Evolutionary conservation across 768 basidiomycete genomes (phyloP).

Genomic region (Naganishia antarctica): DNA sequence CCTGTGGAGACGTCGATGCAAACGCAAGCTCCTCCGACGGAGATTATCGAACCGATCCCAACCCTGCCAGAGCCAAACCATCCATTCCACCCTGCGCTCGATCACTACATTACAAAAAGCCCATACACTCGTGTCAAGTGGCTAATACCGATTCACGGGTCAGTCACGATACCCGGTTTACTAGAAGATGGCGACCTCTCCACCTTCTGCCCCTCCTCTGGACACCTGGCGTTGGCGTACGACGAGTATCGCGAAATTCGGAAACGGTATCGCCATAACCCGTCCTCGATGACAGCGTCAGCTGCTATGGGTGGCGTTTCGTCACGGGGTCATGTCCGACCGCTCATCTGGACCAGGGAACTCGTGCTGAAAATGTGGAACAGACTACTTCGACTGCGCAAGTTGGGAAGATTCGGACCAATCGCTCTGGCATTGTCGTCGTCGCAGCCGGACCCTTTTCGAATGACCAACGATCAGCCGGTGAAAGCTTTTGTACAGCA

Average conservation of each 20-base stretch:
- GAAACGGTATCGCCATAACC: not conserved
- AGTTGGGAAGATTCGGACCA: conserved; percentile 26
- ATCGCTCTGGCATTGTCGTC: conserved; percentile 33
- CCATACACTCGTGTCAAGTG: conserved; percentile 35
- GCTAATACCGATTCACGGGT: conserved; percentile 42
- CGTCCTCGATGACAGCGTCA: not conserved
- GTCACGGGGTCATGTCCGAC: not conserved
- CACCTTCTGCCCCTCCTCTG: not conserved
- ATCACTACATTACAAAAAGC: conserved; percentile 24
- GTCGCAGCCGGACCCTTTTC: conserved; percentile 43
- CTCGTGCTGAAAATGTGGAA: conserved; percentile 29
- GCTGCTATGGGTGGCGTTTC: not conserved
- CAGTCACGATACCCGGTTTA: conserved; percentile 33
- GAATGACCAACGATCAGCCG: not conserved
- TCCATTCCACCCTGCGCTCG: conserved; percentile 36
- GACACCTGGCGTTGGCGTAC: not conserved
- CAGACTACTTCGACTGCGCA: conserved; percentile 27
- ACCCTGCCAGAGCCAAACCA: conserved; percentile 16
- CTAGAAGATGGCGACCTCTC: conserved; percentile 1
- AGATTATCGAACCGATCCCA: conserved; percentile 2
- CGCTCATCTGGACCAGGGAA: conserved; percentile 33
- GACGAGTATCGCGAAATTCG: not conserved
- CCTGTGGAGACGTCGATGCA: not conserved
- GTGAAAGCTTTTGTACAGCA: not conserved
- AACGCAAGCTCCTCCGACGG: not conserved